Percentiles rank a stretch among this genome's conserved stretches.
These are phyloP conservation scores for Populus davidiana DNA, from an alignment of 345 rosid genomes.

Conservation along the genomic window DNA sequence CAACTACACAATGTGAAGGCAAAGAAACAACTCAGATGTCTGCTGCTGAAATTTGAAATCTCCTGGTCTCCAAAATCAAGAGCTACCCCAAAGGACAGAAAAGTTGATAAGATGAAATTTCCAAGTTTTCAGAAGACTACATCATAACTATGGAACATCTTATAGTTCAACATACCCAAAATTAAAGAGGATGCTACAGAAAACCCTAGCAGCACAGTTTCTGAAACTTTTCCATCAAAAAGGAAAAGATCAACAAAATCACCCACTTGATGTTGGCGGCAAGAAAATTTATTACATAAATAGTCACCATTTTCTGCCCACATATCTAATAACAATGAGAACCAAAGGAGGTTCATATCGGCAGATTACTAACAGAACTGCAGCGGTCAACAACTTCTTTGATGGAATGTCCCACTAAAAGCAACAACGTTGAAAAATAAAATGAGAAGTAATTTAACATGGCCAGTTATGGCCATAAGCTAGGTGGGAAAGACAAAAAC, in stretches of 20 bases:
- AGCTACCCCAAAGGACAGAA: background rate
- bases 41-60: background rate
- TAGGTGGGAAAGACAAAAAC: background rate
- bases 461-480: background rate
- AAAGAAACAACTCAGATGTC: background rate
- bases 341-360: background rate
- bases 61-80: background rate
- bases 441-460: background rate
- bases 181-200: background rate
- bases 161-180: background rate
- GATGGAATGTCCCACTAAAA: background rate
- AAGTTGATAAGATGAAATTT: background rate
- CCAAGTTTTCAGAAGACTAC: background rate
- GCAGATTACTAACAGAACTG: background rate
- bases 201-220: background rate
- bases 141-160: background rate
- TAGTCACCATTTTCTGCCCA: background rate
- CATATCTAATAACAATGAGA: background rate
- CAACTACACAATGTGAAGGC: background rate
- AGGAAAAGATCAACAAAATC: background rate
- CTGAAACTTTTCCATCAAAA: background rate
- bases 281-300: background rate
- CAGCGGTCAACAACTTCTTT: background rate
- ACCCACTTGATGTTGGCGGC: background rate
- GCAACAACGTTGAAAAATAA: background rate